Conservation (phyloP, 2,329 filamentous ascomycete species). For the Penicillium sp. region DNA sequence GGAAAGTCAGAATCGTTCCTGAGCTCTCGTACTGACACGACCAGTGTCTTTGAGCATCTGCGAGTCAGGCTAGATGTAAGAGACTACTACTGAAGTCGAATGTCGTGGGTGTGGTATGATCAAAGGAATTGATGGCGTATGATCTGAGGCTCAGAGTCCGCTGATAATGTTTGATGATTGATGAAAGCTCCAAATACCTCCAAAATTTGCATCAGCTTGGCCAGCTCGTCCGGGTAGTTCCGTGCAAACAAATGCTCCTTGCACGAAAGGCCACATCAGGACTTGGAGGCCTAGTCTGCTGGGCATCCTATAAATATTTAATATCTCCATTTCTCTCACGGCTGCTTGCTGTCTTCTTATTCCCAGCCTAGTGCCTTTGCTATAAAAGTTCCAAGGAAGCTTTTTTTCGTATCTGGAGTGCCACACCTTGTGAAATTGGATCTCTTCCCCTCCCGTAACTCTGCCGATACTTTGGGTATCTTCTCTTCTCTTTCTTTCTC, state of each 20-base stretch:
- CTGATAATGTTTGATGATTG: constrained; percentile 9
- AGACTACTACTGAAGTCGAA: constrained; percentile 59
- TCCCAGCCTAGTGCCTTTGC: neutral
- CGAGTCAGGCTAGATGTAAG: constrained; percentile 72
- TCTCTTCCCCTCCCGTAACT: too few relatives aligned
- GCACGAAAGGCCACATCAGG: neutral
- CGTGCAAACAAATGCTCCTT: neutral
- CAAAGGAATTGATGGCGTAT: neutral
- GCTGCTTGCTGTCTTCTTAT: neutral
- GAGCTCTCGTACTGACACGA: constrained; percentile 44
- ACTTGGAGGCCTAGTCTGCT: neutral
- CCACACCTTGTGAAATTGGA: too few relatives aligned
- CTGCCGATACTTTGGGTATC: too few relatives aligned
- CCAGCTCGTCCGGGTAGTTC: neutral
- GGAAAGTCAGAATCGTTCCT: constrained; percentile 32
- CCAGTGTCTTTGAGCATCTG: constrained; percentile 69
- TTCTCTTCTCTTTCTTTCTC: too few relatives aligned
- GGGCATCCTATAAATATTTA: neutral
- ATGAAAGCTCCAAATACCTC: constrained; percentile 10
- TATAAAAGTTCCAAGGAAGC: neutral
- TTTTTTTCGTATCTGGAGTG: neutral
- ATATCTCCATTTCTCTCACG: neutral
- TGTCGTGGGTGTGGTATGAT: neutral
- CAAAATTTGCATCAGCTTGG: neutral
- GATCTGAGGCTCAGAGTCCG: neutral